These are phyloP conservation scores for Helichrysum umbraculigerum DNA, from an alignment of 129 eudicot genomes.

Conservation along the genomic window DNA sequence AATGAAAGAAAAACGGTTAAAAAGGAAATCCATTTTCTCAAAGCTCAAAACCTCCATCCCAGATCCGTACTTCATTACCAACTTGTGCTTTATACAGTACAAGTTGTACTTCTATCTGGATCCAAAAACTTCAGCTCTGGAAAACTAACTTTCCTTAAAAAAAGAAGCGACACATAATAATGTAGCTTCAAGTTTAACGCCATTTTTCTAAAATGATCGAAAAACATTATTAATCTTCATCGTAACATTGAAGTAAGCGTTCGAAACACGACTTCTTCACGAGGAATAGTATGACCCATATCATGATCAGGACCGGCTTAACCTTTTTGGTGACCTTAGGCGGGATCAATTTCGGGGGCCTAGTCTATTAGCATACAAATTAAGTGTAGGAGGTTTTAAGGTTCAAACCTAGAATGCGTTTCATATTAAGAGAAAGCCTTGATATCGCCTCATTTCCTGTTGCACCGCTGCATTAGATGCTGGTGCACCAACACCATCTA, in stretches of 20 bases:
- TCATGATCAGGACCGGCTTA: no score
- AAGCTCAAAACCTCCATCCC: slow-evolving; percentile 19
- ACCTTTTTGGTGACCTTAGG: no score
- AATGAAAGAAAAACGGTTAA: slow-evolving; percentile 28
- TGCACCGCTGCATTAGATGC: no score
- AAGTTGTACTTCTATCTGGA: slow-evolving; percentile 9
- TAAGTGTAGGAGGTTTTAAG: no score
- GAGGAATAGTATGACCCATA: slow-evolving; percentile 82
- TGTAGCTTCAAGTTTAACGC: slow-evolving; percentile 6
- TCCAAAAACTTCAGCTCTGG: slow-evolving; percentile 22
- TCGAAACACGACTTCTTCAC: slow-evolving; percentile 82
- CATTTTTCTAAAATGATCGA: not conserved
- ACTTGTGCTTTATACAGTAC: not conserved
- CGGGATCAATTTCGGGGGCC: no score
- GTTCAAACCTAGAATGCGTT: no score
- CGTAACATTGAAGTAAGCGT: slow-evolving; percentile 76
- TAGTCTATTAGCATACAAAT: no score
- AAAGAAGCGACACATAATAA: slow-evolving; percentile 22
- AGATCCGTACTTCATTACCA: not conserved
- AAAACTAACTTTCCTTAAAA: slow-evolving; percentile 24
- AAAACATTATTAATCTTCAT: slow-evolving; percentile 17
- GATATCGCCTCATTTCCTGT: no score
- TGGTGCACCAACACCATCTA: no score
- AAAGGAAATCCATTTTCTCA: slow-evolving; percentile 20
- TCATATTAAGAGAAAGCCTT: no score